A percentile compares a stretch with the other conserved stretches of the same genome.
Conservation (phyloP, 208 protist genomes). For the Endotrypanum monterogeii region DNA sequence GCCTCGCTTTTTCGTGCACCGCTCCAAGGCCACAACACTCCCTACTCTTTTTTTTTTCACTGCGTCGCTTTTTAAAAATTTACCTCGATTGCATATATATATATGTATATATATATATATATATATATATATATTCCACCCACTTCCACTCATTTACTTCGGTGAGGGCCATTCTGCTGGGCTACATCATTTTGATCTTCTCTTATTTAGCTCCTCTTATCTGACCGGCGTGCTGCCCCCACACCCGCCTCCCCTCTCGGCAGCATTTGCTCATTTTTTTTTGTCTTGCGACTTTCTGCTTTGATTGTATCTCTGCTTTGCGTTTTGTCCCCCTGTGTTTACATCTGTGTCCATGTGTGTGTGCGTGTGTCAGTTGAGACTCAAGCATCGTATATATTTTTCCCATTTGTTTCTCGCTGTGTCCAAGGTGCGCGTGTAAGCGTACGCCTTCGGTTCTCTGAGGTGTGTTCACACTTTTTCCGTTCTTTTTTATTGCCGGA, state of each 20-base stretch:
- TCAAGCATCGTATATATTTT: background rate
- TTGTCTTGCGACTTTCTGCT: background rate
- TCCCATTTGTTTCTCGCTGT: background rate
- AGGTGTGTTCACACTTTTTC: background rate
- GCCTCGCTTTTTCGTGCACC: background rate
- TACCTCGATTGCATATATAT: too few species aligned
- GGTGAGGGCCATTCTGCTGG: background rate
- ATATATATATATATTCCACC: too few species aligned
- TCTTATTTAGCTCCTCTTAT: constrained; percentile 2
- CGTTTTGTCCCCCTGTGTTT: background rate
- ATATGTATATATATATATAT: too few species aligned
- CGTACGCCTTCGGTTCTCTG: background rate
- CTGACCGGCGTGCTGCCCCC: too few species aligned
- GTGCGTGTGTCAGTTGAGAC: background rate
- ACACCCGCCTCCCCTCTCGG: too few species aligned
- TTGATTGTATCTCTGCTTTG: background rate
- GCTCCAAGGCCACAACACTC: background rate
- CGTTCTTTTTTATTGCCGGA: background rate
- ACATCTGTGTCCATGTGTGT: background rate
- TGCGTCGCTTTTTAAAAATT: too few species aligned
- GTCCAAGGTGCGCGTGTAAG: background rate
- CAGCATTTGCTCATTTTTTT: background rate
- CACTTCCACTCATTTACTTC: background rate
- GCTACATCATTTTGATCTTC: background rate
- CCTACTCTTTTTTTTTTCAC: background rate